phyloP scores from a whole-genome alignment of 176 grass and related monocot genomes.

The Echinochloa phyllopogon region DNA sequence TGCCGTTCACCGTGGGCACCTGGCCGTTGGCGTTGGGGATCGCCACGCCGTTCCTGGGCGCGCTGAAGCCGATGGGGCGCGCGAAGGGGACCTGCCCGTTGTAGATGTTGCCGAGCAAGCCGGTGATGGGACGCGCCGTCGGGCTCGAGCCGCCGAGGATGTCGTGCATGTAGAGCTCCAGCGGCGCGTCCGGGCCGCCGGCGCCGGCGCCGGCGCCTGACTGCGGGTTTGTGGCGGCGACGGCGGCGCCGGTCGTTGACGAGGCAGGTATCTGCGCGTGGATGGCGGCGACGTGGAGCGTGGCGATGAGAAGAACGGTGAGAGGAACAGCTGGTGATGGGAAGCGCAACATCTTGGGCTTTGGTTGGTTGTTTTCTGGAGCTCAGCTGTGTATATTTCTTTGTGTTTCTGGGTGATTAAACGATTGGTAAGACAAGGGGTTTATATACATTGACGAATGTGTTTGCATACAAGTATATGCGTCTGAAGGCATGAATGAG shows the following conservation, averaged over 20 bases:
- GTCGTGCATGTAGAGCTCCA: conserved; percentile 80
- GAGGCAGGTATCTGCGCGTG: conserved; percentile 61
- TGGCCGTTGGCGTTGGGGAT: conserved; percentile 71
- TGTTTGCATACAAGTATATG: conserved; percentile 25
- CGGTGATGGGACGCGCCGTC: conserved; percentile 71
- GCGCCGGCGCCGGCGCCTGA: background rate
- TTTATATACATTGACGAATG: conserved; percentile 37
- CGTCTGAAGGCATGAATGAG: conserved; percentile 34
- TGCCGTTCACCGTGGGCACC: conserved; percentile 61
- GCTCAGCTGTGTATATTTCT: conserved; percentile 10
- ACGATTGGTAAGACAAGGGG: conserved; percentile 17
- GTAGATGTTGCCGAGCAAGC: conserved; percentile 73
- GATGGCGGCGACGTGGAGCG: conserved; percentile 38
- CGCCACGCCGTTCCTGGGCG: conserved; percentile 59
- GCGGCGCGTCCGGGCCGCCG: conserved; percentile 38
- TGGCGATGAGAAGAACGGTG: conserved; percentile 37
- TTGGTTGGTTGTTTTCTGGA: conserved; percentile 17
- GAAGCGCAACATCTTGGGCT: conserved; percentile 39
- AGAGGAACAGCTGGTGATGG: conserved; percentile 15
- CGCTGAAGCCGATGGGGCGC: conserved; percentile 62
- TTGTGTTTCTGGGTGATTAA: conserved; percentile 1
- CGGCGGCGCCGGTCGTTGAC: conserved; percentile 31
- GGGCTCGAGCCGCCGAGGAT: conserved; percentile 71
- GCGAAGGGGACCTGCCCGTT: conserved; percentile 77
- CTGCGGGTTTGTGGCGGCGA: conserved; percentile 46